Percentiles rank a stretch among this genome's conserved stretches.
phyloP scores from a whole-genome alignment of 1,139 yeast species.

The Diutina pseudorugosa region DNA sequence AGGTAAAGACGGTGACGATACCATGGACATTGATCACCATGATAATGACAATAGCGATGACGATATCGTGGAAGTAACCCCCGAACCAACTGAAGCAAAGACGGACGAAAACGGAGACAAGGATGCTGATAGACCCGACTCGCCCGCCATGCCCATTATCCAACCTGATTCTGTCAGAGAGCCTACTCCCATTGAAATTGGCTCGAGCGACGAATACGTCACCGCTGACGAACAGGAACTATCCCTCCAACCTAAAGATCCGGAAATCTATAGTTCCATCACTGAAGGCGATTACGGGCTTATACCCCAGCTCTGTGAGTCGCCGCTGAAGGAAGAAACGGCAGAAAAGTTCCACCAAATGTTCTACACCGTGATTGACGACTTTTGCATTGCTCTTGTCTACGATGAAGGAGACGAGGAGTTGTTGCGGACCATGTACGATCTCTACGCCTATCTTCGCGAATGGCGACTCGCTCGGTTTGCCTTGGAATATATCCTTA shows the following conservation, averaged over 20 bases:
- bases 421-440: conserved; percentile 34
- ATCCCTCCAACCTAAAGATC: not conserved
- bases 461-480: conserved; percentile 43
- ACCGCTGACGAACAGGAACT: not conserved
- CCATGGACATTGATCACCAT: not conserved
- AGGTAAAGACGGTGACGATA: not conserved
- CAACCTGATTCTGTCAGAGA: not conserved
- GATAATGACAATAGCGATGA: no score
- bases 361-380: conserved; percentile 39
- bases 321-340: not conserved
- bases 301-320: not conserved
- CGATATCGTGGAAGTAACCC: not conserved
- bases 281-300: conserved; percentile 4
- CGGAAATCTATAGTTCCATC: not conserved
- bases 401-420: conserved; percentile 56
- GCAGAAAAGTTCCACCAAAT: conserved; percentile 10
- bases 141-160: no score
- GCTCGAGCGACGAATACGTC: not conserved
- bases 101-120: not conserved
- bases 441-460: conserved; percentile 37
- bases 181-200: not conserved
- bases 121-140: not conserved
- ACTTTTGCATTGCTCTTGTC: conserved; percentile 38
- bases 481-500: conserved; percentile 51
- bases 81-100: not conserved